phyloP scores from a whole-genome alignment of 352 stramenopile genomes.

The Phytophthora boehmeriae region DNA sequence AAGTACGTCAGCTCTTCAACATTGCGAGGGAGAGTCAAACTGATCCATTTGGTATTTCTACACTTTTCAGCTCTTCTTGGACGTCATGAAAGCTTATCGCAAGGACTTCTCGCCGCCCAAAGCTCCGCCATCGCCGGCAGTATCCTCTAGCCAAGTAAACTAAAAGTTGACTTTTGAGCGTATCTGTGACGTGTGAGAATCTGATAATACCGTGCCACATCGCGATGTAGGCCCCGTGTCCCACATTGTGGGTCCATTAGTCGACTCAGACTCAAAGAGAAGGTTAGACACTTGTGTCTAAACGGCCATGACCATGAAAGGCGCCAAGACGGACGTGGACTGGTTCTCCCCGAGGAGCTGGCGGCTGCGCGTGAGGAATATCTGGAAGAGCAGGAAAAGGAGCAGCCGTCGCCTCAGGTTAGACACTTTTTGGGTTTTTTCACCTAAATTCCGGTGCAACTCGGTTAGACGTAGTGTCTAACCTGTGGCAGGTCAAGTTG shows the following conservation, averaged over 20 bases:
- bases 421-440: background rate
- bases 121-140: slow-evolving; percentile 3
- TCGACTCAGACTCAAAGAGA: slow-evolving; percentile 2
- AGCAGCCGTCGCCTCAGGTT: slow-evolving; percentile 67
- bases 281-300: slow-evolving; percentile 6
- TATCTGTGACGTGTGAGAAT: slow-evolving; percentile 15
- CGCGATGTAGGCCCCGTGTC: too few species aligned
- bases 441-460: slow-evolving; percentile 11
- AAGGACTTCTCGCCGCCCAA: slow-evolving; percentile 43
- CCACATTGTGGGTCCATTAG: background rate
- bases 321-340: slow-evolving; percentile 42
- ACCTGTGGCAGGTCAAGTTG: slow-evolving; percentile 57
- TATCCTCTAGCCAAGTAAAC: slow-evolving; percentile 3
- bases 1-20: slow-evolving; percentile 33
- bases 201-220: slow-evolving; percentile 1
- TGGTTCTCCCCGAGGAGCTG: slow-evolving; percentile 82
- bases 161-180: background rate
- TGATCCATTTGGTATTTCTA: background rate
- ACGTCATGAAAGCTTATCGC: slow-evolving; percentile 55
- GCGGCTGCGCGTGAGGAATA: slow-evolving; percentile 77
- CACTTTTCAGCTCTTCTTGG: slow-evolving; percentile 54
- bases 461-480: background rate
- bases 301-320: slow-evolving; percentile 38
- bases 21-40: background rate
- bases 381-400: slow-evolving; percentile 78